Conservation (phyloP, 106 monocot genomes). For the Apostasia shenzhenica region DNA sequence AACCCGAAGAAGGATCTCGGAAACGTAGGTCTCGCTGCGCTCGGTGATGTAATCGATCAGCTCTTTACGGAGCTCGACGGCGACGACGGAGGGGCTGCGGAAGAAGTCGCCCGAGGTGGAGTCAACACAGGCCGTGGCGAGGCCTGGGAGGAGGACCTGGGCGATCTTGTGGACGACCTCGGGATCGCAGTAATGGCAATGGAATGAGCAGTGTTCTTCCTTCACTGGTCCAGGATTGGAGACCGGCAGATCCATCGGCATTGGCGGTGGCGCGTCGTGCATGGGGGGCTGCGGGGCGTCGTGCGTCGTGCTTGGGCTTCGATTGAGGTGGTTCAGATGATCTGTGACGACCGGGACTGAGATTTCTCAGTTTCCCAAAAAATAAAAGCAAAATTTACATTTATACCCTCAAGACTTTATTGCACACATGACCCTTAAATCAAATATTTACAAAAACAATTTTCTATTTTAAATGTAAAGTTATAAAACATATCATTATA, state of each 20-base stretch:
- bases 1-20: constrained; percentile 17
- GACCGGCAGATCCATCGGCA: constrained; percentile 23
- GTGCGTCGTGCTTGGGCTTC: no score
- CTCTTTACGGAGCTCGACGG: constrained; percentile 36
- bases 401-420: no score
- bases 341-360: no score
- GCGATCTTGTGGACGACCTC: constrained; percentile 50
- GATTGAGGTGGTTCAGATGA: no score
- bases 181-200: constrained; percentile 28
- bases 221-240: constrained; percentile 1
- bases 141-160: constrained; percentile 33
- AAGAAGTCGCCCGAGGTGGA: constrained; percentile 38
- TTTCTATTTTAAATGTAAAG: no score
- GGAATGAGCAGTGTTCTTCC: neutral
- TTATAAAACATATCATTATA: no score
- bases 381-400: no score
- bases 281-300: no score
- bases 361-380: no score
- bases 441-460: no score
- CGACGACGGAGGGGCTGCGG: constrained; percentile 33
- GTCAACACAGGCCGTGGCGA: constrained; percentile 35
- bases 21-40: constrained; percentile 24
- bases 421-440: no score
- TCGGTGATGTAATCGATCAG: constrained; percentile 33
- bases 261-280: no score